A percentile compares a stretch with the other conserved stretches of the same genome.
Evolutionary conservation across 2,329 filamentous ascomycete genomes (phyloP).

Genomic region (Fusarium sp.): DNA sequence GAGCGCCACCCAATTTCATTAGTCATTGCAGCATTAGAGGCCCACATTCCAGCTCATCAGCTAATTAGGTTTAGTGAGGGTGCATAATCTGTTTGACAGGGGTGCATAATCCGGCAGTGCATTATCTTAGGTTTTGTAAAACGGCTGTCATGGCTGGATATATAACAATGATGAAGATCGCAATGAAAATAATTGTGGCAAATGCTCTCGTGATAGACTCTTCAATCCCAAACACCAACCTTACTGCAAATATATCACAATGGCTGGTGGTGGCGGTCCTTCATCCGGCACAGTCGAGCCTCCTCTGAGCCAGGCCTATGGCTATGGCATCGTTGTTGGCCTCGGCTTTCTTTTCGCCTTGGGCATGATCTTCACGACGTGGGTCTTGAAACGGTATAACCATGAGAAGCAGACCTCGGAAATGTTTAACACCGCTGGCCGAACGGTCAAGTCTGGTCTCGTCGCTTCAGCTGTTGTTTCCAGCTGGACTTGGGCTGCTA

Average conservation of each 20-base stretch:
- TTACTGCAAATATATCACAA: constrained; percentile 6
- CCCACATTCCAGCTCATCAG: neutral
- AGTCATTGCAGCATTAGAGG: neutral
- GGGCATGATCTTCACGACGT: constrained; percentile 60
- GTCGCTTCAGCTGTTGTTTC: constrained; percentile 91
- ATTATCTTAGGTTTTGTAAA: neutral
- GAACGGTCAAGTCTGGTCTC: constrained; percentile 87
- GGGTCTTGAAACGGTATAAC: constrained; percentile 48
- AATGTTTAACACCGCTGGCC: constrained; percentile 89
- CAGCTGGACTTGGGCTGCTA: constrained; percentile 93
- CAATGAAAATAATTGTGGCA: neutral
- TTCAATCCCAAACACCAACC: neutral
- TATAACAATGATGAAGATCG: neutral
- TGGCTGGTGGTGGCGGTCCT: constrained; percentile 30
- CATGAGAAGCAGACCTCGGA: constrained; percentile 85
- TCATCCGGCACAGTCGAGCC: constrained; percentile 30
- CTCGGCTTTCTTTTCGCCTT: constrained; percentile 78
- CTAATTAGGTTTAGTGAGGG: neutral
- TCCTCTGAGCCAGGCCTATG: constrained; percentile 66
- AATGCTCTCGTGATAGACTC: neutral
- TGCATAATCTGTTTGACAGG: neutral
- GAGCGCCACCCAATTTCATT: neutral
- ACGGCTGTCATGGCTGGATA: neutral
- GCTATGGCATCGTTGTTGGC: constrained; percentile 81
- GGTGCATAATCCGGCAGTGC: neutral